Conservation (phyloP, 73 alveolate species). For the Symbiodinium natans region DNA sequence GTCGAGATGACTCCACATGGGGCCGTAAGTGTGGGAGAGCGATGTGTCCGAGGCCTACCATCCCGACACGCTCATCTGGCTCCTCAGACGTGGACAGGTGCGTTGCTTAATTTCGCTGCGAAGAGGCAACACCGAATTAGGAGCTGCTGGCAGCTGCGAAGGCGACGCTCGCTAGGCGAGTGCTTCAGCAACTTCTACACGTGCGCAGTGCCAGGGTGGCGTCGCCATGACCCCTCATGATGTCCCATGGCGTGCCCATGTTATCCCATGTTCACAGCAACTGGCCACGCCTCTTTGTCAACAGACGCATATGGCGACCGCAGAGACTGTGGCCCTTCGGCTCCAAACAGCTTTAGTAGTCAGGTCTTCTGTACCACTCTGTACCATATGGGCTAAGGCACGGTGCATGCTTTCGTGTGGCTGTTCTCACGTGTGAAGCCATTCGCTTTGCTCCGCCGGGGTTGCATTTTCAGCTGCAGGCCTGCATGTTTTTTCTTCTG, state of each 20-base stretch:
- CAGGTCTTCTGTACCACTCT: too few relatives aligned
- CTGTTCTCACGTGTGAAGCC: not conserved
- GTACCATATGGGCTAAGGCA: not conserved
- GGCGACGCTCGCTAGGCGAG: constrained; percentile 57
- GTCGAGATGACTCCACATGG: too few relatives aligned
- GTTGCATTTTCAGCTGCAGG: not conserved
- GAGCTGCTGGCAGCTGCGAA: too few relatives aligned
- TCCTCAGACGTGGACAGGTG: constrained; percentile 70
- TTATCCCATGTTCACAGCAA: too few relatives aligned
- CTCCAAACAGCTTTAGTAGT: not conserved
- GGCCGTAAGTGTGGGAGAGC: too few relatives aligned
- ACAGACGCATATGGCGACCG: too few relatives aligned
- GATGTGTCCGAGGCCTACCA: constrained; percentile 71
- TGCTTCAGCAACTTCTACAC: constrained; percentile 41
- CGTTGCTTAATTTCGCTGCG: not conserved
- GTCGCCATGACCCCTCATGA: too few relatives aligned
- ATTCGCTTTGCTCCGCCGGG: not conserved
- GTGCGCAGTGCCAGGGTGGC: constrained; percentile 36
- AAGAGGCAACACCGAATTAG: too few relatives aligned
- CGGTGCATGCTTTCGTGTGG: not conserved
- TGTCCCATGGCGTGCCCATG: too few relatives aligned
- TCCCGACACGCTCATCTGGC: constrained; percentile 71
- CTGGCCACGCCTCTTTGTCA: too few relatives aligned
- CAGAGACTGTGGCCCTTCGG: too few relatives aligned
- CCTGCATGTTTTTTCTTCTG: not conserved